Conservation (phyloP, 163 green algal genomes). For the Trebouxia gelatinosa region DNA sequence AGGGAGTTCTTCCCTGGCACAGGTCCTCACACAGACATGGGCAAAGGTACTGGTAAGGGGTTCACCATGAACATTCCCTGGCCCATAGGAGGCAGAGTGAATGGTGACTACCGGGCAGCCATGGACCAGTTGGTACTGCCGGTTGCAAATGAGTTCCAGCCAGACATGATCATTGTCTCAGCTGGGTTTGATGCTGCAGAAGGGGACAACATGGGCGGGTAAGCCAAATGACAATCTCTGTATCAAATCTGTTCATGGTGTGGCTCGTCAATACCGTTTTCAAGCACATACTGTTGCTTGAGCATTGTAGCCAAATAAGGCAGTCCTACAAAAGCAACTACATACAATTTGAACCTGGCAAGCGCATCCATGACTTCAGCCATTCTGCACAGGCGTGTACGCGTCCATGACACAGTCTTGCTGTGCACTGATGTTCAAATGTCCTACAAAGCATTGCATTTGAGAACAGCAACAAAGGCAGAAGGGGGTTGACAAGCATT, state of each 20-base stretch:
- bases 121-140: slow-evolving; percentile 58
- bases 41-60: too few species aligned
- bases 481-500: too few species aligned
- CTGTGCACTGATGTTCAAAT: too few species aligned
- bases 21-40: too few species aligned
- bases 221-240: not conserved
- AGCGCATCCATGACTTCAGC: not conserved
- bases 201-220: slow-evolving; percentile 43
- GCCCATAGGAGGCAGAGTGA: slow-evolving; percentile 53
- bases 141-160: slow-evolving; percentile 58
- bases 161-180: slow-evolving; percentile 77
- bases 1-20: too few species aligned
- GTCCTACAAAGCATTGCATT: too few species aligned
- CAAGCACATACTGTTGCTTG: too few species aligned
- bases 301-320: not conserved
- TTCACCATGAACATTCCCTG: slow-evolving; percentile 86
- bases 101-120: slow-evolving; percentile 77
- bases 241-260: not conserved
- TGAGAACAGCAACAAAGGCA: too few species aligned
- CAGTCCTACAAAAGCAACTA: not conserved
- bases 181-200: slow-evolving; percentile 83
- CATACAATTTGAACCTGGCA: not conserved
- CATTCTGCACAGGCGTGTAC: not conserved
- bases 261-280: too few species aligned
- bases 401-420: too few species aligned